Evolutionary conservation across 2,329 filamentous ascomycete species (phyloP).

Genomic region (Claviceps sp.): DNA sequence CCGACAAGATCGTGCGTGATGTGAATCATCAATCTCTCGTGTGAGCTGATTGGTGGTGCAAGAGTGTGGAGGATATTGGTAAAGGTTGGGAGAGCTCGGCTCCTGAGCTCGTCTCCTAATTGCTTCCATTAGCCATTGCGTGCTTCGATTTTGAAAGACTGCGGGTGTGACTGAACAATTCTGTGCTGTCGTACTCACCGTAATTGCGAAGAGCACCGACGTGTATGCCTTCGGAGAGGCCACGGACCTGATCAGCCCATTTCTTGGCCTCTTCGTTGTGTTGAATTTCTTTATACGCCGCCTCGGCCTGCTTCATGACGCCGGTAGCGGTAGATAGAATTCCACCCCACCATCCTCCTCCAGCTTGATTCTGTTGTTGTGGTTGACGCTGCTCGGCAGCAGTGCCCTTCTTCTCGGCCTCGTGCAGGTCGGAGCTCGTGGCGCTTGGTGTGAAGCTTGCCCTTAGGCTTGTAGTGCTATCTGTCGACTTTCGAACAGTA

Average conservation of each 20-base stretch:
- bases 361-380: constrained; percentile 12
- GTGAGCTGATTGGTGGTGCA: constrained; percentile 88
- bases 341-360: constrained; percentile 82
- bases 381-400: constrained; percentile 28
- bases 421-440: constrained; percentile 47
- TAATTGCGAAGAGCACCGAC: constrained; percentile 55
- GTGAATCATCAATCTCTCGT: constrained; percentile 94
- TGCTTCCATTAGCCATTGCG: not conserved
- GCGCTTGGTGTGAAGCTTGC: constrained; percentile 58
- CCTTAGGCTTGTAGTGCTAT: constrained; percentile 60
- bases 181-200: constrained; percentile 14
- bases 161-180: not conserved
- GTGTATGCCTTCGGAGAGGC: constrained; percentile 40
- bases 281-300: constrained; percentile 85
- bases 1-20: constrained; percentile 91
- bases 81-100: constrained; percentile 84
- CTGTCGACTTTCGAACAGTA: constrained; percentile 55
- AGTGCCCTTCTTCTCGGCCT: constrained; percentile 38
- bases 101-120: constrained; percentile 71
- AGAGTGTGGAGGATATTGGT: constrained; percentile 90
- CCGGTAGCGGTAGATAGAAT: constrained; percentile 70
- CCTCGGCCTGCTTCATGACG: constrained; percentile 87
- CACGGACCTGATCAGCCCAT: constrained; percentile 88
- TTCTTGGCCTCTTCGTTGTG: constrained; percentile 93
- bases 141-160: not conserved